Evolutionary conservation across 768 basidiomycete species (phyloP).

Genomic region (Tephrocybe sp.): DNA sequence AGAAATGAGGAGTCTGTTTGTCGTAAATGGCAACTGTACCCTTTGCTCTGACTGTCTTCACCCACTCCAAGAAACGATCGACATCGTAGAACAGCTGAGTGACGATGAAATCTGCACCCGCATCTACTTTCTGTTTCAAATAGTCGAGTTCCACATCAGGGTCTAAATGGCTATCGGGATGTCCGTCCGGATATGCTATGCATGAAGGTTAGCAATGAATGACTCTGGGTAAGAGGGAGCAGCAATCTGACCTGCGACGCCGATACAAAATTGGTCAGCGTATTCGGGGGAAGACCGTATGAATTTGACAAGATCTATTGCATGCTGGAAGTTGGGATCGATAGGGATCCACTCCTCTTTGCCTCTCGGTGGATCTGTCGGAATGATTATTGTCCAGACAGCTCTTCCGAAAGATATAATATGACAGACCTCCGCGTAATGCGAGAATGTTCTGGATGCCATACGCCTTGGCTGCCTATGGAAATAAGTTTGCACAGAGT

Average conservation of each 20-base stretch:
- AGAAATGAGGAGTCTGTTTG: neutral
- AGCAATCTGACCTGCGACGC: constrained; percentile 73
- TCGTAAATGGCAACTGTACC: constrained; percentile 45
- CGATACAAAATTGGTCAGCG: constrained; percentile 85
- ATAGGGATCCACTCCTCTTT: constrained; percentile 91
- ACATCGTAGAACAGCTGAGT: constrained; percentile 98
- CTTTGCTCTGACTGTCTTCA: constrained; percentile 61
- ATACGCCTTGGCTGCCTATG: constrained; percentile 69
- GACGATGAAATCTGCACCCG: constrained; percentile 93
- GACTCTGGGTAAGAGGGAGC: neutral
- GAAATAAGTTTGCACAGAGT: constrained; percentile 5
- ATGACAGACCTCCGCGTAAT: constrained; percentile 75
- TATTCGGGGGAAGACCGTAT: constrained; percentile 78
- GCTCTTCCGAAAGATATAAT: neutral
- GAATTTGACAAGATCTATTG: constrained; percentile 86
- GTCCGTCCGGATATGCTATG: constrained; percentile 88
- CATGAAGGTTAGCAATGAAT: constrained; percentile 4
- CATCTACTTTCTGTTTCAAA: constrained; percentile 86
- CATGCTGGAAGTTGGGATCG: constrained; percentile 81
- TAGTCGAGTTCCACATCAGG: constrained; percentile 65
- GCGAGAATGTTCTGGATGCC: constrained; percentile 91
- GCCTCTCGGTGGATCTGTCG: constrained; percentile 85
- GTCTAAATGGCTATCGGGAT: constrained; percentile 56
- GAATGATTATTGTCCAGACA: constrained; percentile 1
- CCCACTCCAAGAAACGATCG: constrained; percentile 82